Conservation (phyloP, 305 asterid genomes). For the Fraxinus baroniana region DNA sequence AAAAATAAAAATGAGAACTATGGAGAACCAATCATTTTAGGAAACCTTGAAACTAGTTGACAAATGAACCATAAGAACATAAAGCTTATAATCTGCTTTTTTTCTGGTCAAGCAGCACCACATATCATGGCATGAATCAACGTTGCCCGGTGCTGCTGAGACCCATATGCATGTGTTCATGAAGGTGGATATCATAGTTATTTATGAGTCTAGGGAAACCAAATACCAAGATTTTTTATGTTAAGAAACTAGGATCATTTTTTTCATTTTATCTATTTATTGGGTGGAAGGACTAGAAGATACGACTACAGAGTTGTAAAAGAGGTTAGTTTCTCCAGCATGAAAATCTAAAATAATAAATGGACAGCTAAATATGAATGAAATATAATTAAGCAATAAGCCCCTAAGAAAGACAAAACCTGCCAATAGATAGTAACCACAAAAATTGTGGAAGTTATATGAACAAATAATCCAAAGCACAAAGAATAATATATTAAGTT, state of each 20-base stretch:
- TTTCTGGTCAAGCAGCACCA: background rate
- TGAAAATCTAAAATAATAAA: background rate
- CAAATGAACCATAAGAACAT: background rate
- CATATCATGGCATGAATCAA: background rate
- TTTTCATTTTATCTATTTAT: background rate
- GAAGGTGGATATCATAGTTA: background rate
- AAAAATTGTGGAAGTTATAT: background rate
- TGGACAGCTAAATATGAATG: background rate
- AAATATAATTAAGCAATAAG: slow-evolving; percentile 20
- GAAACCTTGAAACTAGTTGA: background rate
- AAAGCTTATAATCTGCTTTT: background rate
- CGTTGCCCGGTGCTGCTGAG: background rate
- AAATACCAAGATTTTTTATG: background rate
- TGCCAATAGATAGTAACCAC: background rate
- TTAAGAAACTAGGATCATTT: slow-evolving; percentile 8
- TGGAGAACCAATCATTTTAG: background rate
- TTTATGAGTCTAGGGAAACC: background rate
- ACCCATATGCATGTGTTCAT: background rate
- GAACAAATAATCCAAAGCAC: background rate
- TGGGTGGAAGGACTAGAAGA: background rate
- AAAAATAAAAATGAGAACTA: background rate
- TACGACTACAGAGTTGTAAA: background rate
- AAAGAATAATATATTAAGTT: background rate
- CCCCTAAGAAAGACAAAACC: slow-evolving; percentile 2
- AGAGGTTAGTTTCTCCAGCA: background rate